A percentile compares a stretch with the other conserved stretches of the same genome.
phyloP scores from a whole-genome alignment of 768 basidiomycete genomes.

The Cyathus striatus region DNA sequence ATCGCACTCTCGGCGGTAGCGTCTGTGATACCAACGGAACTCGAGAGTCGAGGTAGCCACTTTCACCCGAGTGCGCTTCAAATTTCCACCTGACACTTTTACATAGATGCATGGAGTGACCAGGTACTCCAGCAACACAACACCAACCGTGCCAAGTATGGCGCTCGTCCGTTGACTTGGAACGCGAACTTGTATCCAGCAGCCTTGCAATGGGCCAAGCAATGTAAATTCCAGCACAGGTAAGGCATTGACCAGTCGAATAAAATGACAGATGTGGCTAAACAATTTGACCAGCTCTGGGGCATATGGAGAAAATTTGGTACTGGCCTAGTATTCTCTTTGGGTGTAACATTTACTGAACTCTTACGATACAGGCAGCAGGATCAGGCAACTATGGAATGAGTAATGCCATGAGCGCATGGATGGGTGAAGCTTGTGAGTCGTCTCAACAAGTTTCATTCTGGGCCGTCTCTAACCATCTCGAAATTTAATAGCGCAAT shows the following conservation, averaged over 20 bases:
- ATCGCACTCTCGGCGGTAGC: too few species aligned
- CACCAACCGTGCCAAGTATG: constrained; percentile 13
- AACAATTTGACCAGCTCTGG: constrained; percentile 3
- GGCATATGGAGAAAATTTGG: constrained; percentile 23
- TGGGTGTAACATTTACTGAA: background rate
- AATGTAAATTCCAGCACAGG: constrained; percentile 21
- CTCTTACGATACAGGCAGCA: constrained; percentile 9
- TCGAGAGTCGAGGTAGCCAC: too few species aligned
- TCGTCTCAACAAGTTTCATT: background rate
- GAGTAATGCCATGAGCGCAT: constrained; percentile 11
- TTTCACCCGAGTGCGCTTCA: too few species aligned
- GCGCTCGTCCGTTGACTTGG: constrained; percentile 17
- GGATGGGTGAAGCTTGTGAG: constrained; percentile 24
- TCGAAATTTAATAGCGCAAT: constrained; percentile 11
- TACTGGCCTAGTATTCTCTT: constrained; percentile 4
- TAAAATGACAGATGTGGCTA: background rate
- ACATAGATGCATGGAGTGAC: too few species aligned
- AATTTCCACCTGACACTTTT: too few species aligned
- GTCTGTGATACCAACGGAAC: too few species aligned
- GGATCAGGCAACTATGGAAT: constrained; percentile 12
- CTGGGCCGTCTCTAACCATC: too few species aligned
- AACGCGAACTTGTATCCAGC: constrained; percentile 11
- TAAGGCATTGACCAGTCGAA: too few species aligned
- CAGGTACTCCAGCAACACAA: constrained; percentile 10
- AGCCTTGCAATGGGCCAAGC: constrained; percentile 13